phyloP scores from a whole-genome alignment of 768 basidiomycete genomes.

The Butyriboletus loyo region DNA sequence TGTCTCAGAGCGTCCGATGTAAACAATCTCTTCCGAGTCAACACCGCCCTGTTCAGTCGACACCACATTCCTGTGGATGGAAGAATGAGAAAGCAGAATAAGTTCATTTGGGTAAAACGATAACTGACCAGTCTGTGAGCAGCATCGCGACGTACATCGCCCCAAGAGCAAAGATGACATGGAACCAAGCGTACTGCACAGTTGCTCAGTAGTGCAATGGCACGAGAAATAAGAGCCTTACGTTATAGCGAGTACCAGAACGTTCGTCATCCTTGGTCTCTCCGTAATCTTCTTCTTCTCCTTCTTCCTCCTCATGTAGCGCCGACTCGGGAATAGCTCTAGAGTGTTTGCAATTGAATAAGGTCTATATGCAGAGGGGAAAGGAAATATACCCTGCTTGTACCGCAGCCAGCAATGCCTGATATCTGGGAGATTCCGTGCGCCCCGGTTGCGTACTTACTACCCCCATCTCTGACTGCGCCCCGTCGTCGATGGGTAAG shows the following conservation, averaged over 20 bases:
- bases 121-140: constrained; percentile 89
- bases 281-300: constrained; percentile 72
- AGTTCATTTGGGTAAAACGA: not conserved
- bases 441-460: constrained; percentile 82
- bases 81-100: constrained; percentile 1
- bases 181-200: constrained; percentile 94
- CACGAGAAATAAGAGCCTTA: constrained; percentile 35
- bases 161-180: constrained; percentile 92
- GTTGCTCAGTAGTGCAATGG: not conserved
- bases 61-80: constrained; percentile 62
- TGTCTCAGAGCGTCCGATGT: constrained; percentile 91
- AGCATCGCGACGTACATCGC: constrained; percentile 98
- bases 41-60: constrained; percentile 48
- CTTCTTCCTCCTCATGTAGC: constrained; percentile 70
- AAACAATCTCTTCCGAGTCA: constrained; percentile 68
- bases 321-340: constrained; percentile 94
- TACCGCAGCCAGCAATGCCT: constrained; percentile 91
- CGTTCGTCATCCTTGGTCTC: constrained; percentile 91
- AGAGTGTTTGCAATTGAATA: not conserved
- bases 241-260: constrained; percentile 91
- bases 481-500: constrained; percentile 50
- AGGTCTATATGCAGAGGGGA: not conserved
- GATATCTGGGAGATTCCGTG: constrained; percentile 86
- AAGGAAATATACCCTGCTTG: constrained; percentile 74
- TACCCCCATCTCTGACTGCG: constrained; percentile 66